A percentile compares a stretch with the other conserved stretches of the same genome.
These are phyloP conservation scores for Cladosporium sp. DNA, from an alignment of 2,329 filamentous ascomycete species.

Conservation along the genomic window DNA sequence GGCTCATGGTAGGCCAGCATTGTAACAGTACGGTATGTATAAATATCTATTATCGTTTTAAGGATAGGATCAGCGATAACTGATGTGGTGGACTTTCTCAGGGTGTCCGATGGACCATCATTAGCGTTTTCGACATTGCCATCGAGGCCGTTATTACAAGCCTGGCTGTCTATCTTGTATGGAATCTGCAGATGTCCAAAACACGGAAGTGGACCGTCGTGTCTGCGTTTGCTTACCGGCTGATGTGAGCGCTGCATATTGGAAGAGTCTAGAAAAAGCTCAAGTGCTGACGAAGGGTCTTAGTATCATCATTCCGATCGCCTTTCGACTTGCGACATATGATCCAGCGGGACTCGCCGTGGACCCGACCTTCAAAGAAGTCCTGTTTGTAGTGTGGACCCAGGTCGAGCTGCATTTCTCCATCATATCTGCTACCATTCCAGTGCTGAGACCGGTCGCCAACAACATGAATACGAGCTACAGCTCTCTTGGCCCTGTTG, in stretches of 20 bases:
- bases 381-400: conserved; percentile 21
- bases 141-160: conserved; percentile 36
- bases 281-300: neutral
- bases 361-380: conserved; percentile 20
- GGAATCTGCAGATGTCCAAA: conserved; percentile 17
- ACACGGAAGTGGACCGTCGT: conserved; percentile 17
- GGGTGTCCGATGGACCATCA: conserved; percentile 36
- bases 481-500: conserved; percentile 22
- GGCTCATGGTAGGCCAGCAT: conserved; percentile 12
- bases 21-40: conserved; percentile 9
- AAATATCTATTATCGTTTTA: too few species aligned
- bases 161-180: conserved; percentile 20
- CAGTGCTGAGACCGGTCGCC: conserved; percentile 19
- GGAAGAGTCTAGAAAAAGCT: too few species aligned
- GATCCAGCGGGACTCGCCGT: neutral
- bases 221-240: conserved; percentile 21
- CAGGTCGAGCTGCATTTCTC: conserved; percentile 23
- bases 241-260: conserved; percentile 10
- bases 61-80: too few species aligned
- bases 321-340: conserved; percentile 19
- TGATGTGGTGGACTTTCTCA: neutral
- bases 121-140: conserved; percentile 43
- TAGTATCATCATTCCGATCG: conserved; percentile 20
- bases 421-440: conserved; percentile 22
- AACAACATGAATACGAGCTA: conserved; percentile 23